These are phyloP conservation scores for Phytomonas sp. DNA, from an alignment of 208 protist genomes.

Conservation along the genomic window DNA sequence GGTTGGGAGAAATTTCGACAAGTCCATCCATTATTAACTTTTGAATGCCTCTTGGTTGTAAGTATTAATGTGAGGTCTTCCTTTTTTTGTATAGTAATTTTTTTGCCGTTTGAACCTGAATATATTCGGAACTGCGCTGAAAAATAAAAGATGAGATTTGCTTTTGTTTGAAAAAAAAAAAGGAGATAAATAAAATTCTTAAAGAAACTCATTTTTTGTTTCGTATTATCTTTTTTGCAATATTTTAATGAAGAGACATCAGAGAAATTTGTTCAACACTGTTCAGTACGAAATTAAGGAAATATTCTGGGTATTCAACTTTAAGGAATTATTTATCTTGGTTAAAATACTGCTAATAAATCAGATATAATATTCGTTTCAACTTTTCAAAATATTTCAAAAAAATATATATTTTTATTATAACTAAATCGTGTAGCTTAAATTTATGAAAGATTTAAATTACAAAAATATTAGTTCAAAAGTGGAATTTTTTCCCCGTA, in stretches of 20 bases:
- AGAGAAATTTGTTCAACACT: neutral
- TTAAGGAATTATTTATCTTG: neutral
- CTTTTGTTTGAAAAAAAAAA: neutral
- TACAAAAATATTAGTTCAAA: neutral
- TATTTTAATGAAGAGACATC: conserved; percentile 10
- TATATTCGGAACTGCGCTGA: neutral
- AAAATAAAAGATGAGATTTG: neutral
- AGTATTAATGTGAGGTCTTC: neutral
- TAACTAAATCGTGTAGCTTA: neutral
- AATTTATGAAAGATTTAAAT: neutral
- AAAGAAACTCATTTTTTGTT: no score
- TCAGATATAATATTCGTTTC: conserved; percentile 5
- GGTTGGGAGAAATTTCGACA: conserved; percentile 26
- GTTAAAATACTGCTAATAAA: neutral
- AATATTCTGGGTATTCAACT: neutral
- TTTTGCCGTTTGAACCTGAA: neutral
- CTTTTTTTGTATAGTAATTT: conserved; percentile 2
- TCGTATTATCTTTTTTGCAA: no score
- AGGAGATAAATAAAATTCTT: no score
- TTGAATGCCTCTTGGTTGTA: neutral
- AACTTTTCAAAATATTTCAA: conserved; percentile 8
- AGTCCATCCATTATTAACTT: conserved; percentile 9
- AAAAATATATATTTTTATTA: conserved; percentile 5
- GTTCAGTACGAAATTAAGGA: neutral
- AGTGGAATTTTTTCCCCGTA: conserved; percentile 13